Base-by-base conservation (phyloP, 805 yeast species). In the Starmerella bombicola region DNA sequence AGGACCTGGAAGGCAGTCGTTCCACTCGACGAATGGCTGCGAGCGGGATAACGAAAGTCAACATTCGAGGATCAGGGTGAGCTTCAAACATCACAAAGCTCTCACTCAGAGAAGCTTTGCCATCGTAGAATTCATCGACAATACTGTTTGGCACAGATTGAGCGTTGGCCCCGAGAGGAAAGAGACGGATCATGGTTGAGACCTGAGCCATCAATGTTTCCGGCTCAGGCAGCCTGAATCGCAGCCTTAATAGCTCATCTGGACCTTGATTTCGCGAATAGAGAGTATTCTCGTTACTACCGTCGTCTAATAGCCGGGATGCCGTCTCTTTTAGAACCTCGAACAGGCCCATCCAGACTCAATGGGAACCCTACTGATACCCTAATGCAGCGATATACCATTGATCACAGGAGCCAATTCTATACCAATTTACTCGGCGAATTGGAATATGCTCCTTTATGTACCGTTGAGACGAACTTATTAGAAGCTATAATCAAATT, bases 21-120 rank as follows among this genome's bases (percentile, higher is more conserved):
- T 88, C 95, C 15, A 91, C 93, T 46, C 84, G 77, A 54, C 80
- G 76, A 29, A 91, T 63, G 1, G 94, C 74, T 1, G 86, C 74
- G 31, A 91, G 61, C 46, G 88, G 91, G 22, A 88, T 51, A 3
- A 69, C 69, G 54, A 88, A 72, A 5, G 74, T 69, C 55, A 91
- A 80, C 33, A 76, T 71, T 41, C 74, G 68, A 35, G 69, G 68
- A 52, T 84, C 93, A 51, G 74, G 75, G 5, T 73, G 69, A 51
- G 82, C 84, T 44, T 73, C 68, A 55, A 86, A 88, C 18, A 81
- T 73, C 28, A 91, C 56, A 55, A 75, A 91, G 48, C 79, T 81
- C 41, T 74, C 74, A 1, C 94, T 80, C 33, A 91, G 58, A 50
- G 65, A 78, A n/a, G 86, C 51, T 61, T 68, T 62, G 52, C 98